Evolutionary conservation across 2,329 filamentous ascomycete species (phyloP), one percentile per base, ranked within the genome.

Genomic region (Thielaviopsis populi): DNA sequence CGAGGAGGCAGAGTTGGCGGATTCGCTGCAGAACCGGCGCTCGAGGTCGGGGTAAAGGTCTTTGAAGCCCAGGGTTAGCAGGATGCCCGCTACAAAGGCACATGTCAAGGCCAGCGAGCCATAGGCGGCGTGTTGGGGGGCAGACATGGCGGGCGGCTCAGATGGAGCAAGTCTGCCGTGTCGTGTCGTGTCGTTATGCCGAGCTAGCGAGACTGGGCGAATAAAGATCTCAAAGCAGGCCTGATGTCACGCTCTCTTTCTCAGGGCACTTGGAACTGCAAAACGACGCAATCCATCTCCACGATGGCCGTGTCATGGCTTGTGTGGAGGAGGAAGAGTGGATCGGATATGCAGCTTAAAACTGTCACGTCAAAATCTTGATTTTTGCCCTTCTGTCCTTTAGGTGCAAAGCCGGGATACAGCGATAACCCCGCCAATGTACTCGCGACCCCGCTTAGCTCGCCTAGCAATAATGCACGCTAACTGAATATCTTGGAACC

Each of bases 11-110:
- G 67, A 62, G 3, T 61, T 59, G 3, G 50, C 60, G 24, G 48
- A 48, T 19, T 46, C 62, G 76, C 69, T 82, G 61, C 61, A 81
- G 69, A 84, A 88, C 22, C 83, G 80, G 24, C 78, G 74, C 72
- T 90, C 85, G 58, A 91, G 78, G 68, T 89, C 86, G 0, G 87
- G 85, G 69, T 91, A 91, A 43, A 91, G 73, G 71, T 92, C 88
- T 73, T 91, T 91, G 75, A 89, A 84, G 65, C 86, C 86, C 2
- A 94, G 75, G 0, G 89, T 90, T 64, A 91, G 73, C 61, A 90
- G 76, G 62, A 91, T 80, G 53, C 91, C 91, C 10, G 88, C 80
- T n/a, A 86, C 73, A 70, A 96, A 95, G 70, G 88, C 87, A 22
- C 84, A 76, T 64, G 83, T 79, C 50, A 91, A 73, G 67, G 86